Percentiles rank a stretch among this genome's conserved stretches.
phyloP scores from a whole-genome alignment of 2,329 filamentous ascomycete genomes.

The Lachnellula hyalina region DNA sequence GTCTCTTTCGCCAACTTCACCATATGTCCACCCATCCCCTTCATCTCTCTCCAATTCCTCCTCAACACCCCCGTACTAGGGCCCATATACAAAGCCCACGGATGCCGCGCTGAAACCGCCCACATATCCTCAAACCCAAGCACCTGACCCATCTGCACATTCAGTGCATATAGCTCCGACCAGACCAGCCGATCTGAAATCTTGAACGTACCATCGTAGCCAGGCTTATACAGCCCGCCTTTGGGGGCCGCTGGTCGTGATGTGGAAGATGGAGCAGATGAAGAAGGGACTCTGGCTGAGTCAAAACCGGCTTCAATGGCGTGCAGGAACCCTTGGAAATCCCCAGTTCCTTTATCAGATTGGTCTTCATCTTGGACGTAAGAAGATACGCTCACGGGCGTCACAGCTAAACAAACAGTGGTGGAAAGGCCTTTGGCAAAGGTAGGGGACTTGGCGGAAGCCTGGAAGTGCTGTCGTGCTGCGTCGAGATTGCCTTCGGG shows the following conservation, averaged over 20 bases:
- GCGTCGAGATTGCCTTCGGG: slow-evolving; percentile 18
- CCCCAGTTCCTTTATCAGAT: neutral
- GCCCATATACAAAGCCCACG: slow-evolving; percentile 21
- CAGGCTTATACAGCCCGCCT: neutral
- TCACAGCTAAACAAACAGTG: slow-evolving; percentile 16
- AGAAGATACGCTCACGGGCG: slow-evolving; percentile 8
- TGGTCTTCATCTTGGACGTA: slow-evolving; percentile 1
- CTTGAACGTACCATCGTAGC: slow-evolving; percentile 15
- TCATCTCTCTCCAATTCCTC: slow-evolving; percentile 19
- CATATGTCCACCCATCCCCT: slow-evolving; percentile 1
- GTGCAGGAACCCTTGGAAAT: slow-evolving; percentile 2
- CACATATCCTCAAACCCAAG: slow-evolving; percentile 10
- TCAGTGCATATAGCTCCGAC: slow-evolving; percentile 15
- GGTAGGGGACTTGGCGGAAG: neutral
- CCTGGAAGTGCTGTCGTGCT: slow-evolving; percentile 20
- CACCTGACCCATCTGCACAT: neutral
- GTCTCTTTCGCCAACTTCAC: neutral
- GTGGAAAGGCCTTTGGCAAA: slow-evolving; percentile 8
- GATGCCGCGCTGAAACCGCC: slow-evolving; percentile 13
- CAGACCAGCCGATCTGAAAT: slow-evolving; percentile 16
- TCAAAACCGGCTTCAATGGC: neutral
- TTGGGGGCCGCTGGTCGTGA: neutral
- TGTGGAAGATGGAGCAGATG: neutral
- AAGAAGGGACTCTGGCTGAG: neutral
- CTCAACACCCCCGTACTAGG: slow-evolving; percentile 18